phyloP scores from a whole-genome alignment of 2,329 filamentous ascomycete species.

The Alternaria ventricosa region DNA sequence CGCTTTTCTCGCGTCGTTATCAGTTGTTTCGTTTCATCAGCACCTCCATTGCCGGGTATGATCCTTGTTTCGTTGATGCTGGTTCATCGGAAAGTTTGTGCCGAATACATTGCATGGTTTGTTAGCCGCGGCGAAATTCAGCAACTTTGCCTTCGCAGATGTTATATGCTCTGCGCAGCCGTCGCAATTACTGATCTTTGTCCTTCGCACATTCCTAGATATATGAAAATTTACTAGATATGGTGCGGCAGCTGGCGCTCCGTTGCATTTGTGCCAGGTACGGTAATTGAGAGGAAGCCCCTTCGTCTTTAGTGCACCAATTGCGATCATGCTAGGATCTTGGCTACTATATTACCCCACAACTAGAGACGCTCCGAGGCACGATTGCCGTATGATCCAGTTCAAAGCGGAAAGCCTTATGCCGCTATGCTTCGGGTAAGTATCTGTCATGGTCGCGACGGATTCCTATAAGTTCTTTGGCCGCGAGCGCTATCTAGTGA shows the following conservation, averaged over 20 bases:
- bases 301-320: constrained; percentile 5
- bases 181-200: not conserved
- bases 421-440: not conserved
- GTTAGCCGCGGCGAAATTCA: constrained; percentile 5
- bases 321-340: constrained; percentile 1
- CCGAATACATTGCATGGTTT: constrained; percentile 1
- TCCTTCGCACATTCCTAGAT: not conserved
- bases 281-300: constrained; percentile 2
- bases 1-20: not conserved
- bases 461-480: not conserved
- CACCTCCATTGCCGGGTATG: not conserved
- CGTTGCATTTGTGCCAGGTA: not conserved
- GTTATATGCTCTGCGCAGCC: not conserved
- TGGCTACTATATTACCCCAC: constrained; percentile 16
- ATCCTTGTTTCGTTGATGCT: not conserved
- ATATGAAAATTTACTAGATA: not conserved
- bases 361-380: constrained; percentile 4
- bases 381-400: constrained; percentile 5
- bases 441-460: not conserved
- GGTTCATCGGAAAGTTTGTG: not conserved
- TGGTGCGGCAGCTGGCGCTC: not conserved
- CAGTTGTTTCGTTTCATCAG: not conserved
- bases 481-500: not conserved
- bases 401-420: constrained; percentile 12
- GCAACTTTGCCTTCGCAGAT: not conserved